A percentile compares a stretch with the other conserved stretches of the same genome.
Conservation (phyloP, 148 eudicot species). For the Rhododendron williamsianum region DNA sequence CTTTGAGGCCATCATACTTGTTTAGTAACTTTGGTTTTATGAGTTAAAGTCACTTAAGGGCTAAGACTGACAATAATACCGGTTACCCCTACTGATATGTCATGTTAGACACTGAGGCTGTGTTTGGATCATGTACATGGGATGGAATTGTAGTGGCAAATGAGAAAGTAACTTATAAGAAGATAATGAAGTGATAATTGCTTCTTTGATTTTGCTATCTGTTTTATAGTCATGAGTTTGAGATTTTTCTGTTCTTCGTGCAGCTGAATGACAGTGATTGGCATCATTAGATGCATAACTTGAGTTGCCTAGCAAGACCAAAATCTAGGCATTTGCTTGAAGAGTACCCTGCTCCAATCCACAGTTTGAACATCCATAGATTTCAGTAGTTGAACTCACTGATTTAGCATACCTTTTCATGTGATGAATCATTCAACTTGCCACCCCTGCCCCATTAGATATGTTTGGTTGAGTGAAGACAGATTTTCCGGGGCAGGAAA, state of each 20-base stretch:
- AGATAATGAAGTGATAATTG: not conserved
- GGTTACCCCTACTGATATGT: not conserved
- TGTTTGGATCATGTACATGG: not conserved
- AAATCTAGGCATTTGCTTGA: not conserved
- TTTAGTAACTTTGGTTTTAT: not conserved
- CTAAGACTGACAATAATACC: not conserved
- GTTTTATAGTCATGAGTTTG: not conserved
- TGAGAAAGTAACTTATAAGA: not conserved
- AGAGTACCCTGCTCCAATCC: not conserved
- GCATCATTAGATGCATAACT: not conserved
- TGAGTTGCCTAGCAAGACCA: not conserved
- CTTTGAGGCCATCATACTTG: not conserved
- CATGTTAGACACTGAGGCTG: not conserved
- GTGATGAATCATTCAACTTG: not conserved
- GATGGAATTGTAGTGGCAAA: not conserved
- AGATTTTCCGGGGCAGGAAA: not conserved
- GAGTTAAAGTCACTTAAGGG: not conserved
- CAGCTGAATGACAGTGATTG: not conserved
- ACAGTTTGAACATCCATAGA: not conserved
- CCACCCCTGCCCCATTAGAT: not conserved
- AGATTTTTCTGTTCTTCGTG: not conserved
- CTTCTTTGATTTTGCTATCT: not conserved
- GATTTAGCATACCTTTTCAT: not conserved
- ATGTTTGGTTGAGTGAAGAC: not conserved
- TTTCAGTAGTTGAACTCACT: not conserved